phyloP scores from a whole-genome alignment of 331 rosid genomes.

The Cydonia oblonga region DNA sequence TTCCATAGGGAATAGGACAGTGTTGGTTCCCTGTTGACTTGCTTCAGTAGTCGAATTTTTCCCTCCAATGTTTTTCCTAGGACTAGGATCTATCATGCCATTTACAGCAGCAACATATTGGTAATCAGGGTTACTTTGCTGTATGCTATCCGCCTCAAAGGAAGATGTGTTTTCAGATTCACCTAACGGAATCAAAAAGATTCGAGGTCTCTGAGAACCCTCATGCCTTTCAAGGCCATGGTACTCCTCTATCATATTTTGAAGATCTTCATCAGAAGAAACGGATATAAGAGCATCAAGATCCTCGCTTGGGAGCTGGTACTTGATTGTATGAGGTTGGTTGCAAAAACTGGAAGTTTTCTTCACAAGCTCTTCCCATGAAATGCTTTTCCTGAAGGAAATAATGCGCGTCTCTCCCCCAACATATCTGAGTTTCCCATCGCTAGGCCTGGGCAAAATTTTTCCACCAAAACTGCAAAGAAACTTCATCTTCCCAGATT shows the following conservation, averaged over 20 bases:
- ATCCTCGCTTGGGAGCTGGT: conserved; percentile 83
- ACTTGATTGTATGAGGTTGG: conserved; percentile 60
- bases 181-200: conserved; percentile 46
- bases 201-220: conserved; percentile 51
- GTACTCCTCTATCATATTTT: conserved; percentile 74
- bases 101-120: conserved; percentile 68
- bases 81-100: conserved; percentile 40
- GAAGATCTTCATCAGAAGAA: conserved; percentile 75
- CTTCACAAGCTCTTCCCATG: conserved; percentile 51
- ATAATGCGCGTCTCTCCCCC: conserved; percentile 68
- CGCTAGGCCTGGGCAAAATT: conserved; percentile 68
- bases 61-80: conserved; percentile 27
- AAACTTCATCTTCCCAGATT: conserved; percentile 42
- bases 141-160: conserved; percentile 27
- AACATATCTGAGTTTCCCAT: conserved; percentile 63
- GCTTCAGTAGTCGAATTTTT: conserved; percentile 33
- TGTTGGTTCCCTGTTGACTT: conserved; percentile 27
- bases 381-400: conserved; percentile 35
- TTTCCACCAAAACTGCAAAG: conserved; percentile 75
- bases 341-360: conserved; percentile 50
- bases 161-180: conserved; percentile 49
- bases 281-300: conserved; percentile 73
- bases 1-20: conserved; percentile 21
- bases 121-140: conserved; percentile 43
- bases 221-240: conserved; percentile 50